Base-by-base conservation (phyloP, 2,329 filamentous ascomycete species). In the Aspergillus flavus region DNA sequence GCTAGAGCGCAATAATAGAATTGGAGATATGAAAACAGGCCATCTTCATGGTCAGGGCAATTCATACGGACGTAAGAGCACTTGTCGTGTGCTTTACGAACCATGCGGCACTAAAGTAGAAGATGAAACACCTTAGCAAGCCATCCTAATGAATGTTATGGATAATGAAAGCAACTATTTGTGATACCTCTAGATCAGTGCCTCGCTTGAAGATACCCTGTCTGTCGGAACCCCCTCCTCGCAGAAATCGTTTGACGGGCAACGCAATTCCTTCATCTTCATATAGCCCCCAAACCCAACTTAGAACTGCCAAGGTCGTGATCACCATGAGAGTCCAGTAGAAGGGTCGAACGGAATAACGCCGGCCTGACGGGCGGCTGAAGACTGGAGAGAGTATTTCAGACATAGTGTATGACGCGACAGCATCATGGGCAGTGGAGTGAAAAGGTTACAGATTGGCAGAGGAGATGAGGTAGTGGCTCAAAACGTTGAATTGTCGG, bases 11-110 rank as follows among this genome's bases (percentile, higher is more conserved):
- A 99, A 79, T 97, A 99, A 83, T 97, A 99, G 60, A 98, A 84
- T 23, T 89, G 85, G 54, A 98, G 86, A 79, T 99, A 99, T 30
- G 92, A 91, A 62, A 97, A 81, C 66, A 98, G 86, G 34, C 95
- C 94, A 59, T 94, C 91, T 79, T 97, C 92, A 75, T 97, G 93
- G 72, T 96, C 93, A 39, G 86, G 83, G 78, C 95, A 99, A 77
- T 97, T 91, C 61, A 85, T 83, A 69, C 84, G 87, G 62, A 98
- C 88, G 78, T 95, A 98, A 69, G 89, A 88, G 82, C 95, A 99
- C 80, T 97, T 88, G 76, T 99, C 91, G 64, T 83, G 73, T 58
- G 89, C 90, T 55, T 86, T 80, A 77, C 95, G 92, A 61, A 99
- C 92, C 39, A 91, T 81, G 64, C 89, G 89, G 75, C 95, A 99